Percentiles rank a stretch among this genome's conserved stretches.
Evolutionary conservation across 768 basidiomycete genomes (phyloP).

Genomic region (Dacryopinax spathularia): DNA sequence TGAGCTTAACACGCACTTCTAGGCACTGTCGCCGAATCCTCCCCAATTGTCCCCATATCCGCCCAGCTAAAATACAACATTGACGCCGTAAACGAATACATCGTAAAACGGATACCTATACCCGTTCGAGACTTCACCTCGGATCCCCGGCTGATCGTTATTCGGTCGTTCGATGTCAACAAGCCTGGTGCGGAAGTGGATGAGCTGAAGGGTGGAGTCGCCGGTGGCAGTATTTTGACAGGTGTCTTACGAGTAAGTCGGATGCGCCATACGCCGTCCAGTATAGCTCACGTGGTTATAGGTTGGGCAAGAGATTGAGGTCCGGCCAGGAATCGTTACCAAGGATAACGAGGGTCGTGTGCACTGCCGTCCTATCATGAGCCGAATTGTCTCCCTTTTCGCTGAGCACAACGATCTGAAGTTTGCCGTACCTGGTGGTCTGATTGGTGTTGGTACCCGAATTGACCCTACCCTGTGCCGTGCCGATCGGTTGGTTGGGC

Average conservation of each 20-base stretch:
- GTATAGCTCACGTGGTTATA: slow-evolving; percentile 3
- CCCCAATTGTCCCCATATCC: slow-evolving; percentile 97
- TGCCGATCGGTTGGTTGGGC: slow-evolving; percentile 91
- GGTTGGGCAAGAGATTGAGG: slow-evolving; percentile 88
- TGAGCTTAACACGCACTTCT: background rate
- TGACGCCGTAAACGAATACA: slow-evolving; percentile 97
- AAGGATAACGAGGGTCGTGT: slow-evolving; percentile 84
- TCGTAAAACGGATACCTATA: slow-evolving; percentile 90
- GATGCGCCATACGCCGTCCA: background rate
- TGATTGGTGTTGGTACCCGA: slow-evolving; percentile 95
- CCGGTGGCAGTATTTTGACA: slow-evolving; percentile 88
- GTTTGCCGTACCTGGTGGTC: slow-evolving; percentile 92
- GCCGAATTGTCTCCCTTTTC: slow-evolving; percentile 75
- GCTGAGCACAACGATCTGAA: slow-evolving; percentile 90
- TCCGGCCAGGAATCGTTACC: slow-evolving; percentile 91
- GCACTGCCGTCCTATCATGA: slow-evolving; percentile 87
- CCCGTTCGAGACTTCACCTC: slow-evolving; percentile 86
- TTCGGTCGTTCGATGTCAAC: slow-evolving; percentile 99
- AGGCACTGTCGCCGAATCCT: slow-evolving; percentile 95
- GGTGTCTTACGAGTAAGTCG: slow-evolving; percentile 56
- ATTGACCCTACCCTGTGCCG: slow-evolving; percentile 94
- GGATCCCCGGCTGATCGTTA: slow-evolving; percentile 88
- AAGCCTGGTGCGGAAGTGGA: slow-evolving; percentile 95
- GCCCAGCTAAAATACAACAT: slow-evolving; percentile 99
- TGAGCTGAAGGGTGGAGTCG: slow-evolving; percentile 95